Base-by-base conservation (phyloP, 176 grass and related monocot species). In the bread wheat (Triticum aestivum) region DNA sequence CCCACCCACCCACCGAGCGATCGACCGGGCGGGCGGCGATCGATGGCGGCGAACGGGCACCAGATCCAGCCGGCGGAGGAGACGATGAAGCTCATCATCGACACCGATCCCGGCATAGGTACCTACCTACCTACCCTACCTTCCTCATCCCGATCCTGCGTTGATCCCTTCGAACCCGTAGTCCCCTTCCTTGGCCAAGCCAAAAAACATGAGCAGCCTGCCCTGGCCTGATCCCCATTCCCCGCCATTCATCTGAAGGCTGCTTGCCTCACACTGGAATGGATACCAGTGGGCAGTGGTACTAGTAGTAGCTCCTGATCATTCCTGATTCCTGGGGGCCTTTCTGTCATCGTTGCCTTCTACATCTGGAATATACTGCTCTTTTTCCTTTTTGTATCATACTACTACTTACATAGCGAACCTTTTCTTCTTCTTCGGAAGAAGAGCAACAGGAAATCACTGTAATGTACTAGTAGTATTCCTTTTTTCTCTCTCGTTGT, bases 61-160 rank as follows among this genome's bases (percentile, higher is more conserved):
- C 73, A 18, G 44, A 75, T 52, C 73, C 44, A 32, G 42, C 73
- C 73, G 7, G 14, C 8, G 73, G 72, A 44, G 42, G 72, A 44
- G 42, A 8, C 15, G 29, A 73, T 45, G 15, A 75, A 30, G 73
- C 3, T 75, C 44, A 75, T 75, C 44, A 32, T 75, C 73, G 73
- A 75, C 73, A 75, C 73, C 73, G 73, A 75, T 10, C 73, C 73
- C 24, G 73, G 73, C 73, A 75, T 75, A 52, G 73, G 72, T 73
- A 73, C 38, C 67, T 20, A 9, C 17, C 9, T 3, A 14, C 32
- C 35, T 42, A 41, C 41, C 15, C 5, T 14, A 59, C 51, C 51
- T 58, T 8, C 49, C 49, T 21, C 56, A 2, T 59, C 15, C 0
- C 15, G 13, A 32, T 26, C 41, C 41, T 26, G 12, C 71, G 8